Conservation (phyloP, 441 rosid species). For the Syzygium syzygioides region DNA sequence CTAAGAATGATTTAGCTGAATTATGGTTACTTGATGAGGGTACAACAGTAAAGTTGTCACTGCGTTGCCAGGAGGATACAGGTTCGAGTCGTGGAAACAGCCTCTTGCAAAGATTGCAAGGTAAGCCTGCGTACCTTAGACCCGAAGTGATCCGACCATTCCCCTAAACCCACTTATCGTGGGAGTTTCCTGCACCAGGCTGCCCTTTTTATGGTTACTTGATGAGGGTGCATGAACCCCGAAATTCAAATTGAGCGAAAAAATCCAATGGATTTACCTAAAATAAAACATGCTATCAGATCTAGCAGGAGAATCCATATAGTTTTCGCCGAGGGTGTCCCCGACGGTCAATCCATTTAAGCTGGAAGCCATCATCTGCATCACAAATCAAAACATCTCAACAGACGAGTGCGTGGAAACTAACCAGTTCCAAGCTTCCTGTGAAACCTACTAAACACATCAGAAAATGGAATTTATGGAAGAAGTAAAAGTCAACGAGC, state of each 20-base stretch:
- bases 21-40: background rate
- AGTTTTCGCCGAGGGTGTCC: constrained; percentile 70
- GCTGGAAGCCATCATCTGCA: constrained; percentile 95
- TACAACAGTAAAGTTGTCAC: background rate
- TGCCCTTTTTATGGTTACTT: background rate
- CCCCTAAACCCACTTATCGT: background rate
- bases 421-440: background rate
- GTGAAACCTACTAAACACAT: background rate
- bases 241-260: background rate
- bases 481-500: background rate
- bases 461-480: background rate
- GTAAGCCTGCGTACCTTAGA: background rate
- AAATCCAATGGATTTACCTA: constrained; percentile 26
- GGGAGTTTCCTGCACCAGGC: background rate
- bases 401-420: background rate
- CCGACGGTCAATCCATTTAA: constrained; percentile 95
- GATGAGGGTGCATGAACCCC: background rate
- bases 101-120: background rate
- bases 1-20: background rate
- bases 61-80: background rate
- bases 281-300: constrained; percentile 45
- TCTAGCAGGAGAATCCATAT: constrained; percentile 85
- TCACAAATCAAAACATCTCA: background rate
- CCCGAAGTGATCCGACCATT: background rate
- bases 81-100: background rate